These are phyloP conservation scores for Microbotryomycetes sp. DNA, from an alignment of 1,284 basidiomycete species.

Conservation along the genomic window DNA sequence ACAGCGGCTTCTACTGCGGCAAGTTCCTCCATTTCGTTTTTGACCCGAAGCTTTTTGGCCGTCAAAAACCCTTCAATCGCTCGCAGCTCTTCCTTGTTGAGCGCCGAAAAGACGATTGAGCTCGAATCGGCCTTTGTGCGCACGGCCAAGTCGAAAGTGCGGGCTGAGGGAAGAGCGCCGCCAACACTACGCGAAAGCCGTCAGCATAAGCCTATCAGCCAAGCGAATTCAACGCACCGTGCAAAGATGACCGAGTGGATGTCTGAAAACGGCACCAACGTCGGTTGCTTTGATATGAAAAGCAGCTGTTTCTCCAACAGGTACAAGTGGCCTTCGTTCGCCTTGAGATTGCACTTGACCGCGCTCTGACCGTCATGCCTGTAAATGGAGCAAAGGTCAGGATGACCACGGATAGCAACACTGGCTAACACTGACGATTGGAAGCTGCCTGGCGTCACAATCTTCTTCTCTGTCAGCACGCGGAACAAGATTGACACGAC, in stretches of 20 bases:
- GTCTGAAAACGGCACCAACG: slow-evolving; percentile 82
- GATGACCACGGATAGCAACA: neutral
- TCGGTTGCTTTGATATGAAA: slow-evolving; percentile 95
- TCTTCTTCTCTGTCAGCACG: slow-evolving; percentile 81
- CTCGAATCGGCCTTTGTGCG: slow-evolving; percentile 70
- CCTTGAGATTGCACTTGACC: slow-evolving; percentile 95
- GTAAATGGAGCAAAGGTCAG: neutral
- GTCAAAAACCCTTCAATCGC: slow-evolving; percentile 75
- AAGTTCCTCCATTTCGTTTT: slow-evolving; percentile 93
- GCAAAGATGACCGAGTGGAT: slow-evolving; percentile 90
- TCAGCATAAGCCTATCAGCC: neutral
- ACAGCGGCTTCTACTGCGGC: slow-evolving; percentile 62
- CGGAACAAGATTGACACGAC: slow-evolving; percentile 94
- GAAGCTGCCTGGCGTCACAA: slow-evolving; percentile 73
- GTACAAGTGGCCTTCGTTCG: slow-evolving; percentile 93
- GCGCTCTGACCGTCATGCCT: slow-evolving; percentile 48
- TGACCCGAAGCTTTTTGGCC: slow-evolving; percentile 84
- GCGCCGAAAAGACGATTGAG: slow-evolving; percentile 73
- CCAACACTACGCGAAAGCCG: slow-evolving; percentile 55
- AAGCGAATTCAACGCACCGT: slow-evolving; percentile 45
- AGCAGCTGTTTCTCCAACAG: slow-evolving; percentile 96
- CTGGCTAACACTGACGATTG: slow-evolving; percentile 56
- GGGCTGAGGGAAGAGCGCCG: slow-evolving; percentile 76
- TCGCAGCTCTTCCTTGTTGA: slow-evolving; percentile 94
- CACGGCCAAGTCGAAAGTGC: slow-evolving; percentile 92